Evolutionary conservation across 1,284 basidiomycete species (phyloP), one percentile per base, ranked within the genome.

Genomic region (Ganoderma lucidum): DNA sequence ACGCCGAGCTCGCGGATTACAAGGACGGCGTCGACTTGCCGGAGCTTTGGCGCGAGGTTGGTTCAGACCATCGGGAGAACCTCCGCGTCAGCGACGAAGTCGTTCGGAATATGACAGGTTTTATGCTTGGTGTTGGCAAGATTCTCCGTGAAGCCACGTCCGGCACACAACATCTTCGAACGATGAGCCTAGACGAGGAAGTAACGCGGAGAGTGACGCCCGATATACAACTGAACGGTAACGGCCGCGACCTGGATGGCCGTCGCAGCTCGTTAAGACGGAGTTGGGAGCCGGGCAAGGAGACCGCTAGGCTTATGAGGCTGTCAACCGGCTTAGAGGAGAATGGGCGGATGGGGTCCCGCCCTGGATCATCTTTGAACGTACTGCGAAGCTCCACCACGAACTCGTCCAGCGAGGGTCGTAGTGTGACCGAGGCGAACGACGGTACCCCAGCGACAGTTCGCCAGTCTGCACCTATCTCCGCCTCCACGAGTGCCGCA

Each of bases 31-130:
- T 79, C 51, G 83, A 86, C 59, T 75, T 87, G 32, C 84, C 83
- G 3, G 87, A 88, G 66, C 79, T 93, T 30, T 94, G 92, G 92
- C 82, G 86, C 65, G 80, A 83, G 62, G 86, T 94, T 12, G 90
- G 91, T 0, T 85, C 84, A 4, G 92, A 94, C 68, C 91, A 89
- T 75, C 80, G 92, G 48, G 93, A 95, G 67, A 86, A 87, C 62
- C 73, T 92, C 70, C 83, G 91, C 73, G 84, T 89, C 62, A 91
- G 90, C 70, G 93, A 94, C 77, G 93, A 94, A 75, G 82, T 93
- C 55, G 89, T 94, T 1, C 82, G 93, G 64, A 88, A 87, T 10
- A 83, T 93, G 78, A 94, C 93, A 2, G 88, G 87, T 51, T 88
- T 95, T 70, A 78, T 95, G 71, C 81, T 94, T 28, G 91, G 91